Evolutionary conservation across 1,139 yeast genomes (phyloP), one percentile per base, ranked within the genome.

Genomic region (Geotrichum carabidarum): DNA sequence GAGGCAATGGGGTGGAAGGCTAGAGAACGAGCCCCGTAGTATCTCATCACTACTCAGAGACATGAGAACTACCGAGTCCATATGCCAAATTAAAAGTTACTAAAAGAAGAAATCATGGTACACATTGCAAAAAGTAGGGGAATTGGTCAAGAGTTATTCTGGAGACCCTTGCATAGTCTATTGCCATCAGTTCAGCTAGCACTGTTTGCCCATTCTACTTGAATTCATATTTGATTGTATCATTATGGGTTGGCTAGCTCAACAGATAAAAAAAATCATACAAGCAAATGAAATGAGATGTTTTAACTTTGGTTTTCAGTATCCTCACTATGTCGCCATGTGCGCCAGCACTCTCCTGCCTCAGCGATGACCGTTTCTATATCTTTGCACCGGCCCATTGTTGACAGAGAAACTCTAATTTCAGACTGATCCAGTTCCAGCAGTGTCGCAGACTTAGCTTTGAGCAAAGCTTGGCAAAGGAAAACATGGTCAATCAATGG

Each of bases 401-500:
- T 78, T 54, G 83, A 81, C 59, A 91, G 75, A 61, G 81, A 82
- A 66, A 89, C 95, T 49, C 91, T 77, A 42, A 89, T 86, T 71
- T 91, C 98, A 60, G 87, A 84, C 67, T 87, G 95, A 65, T 91
- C 98, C 60, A 89, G 80, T 66, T 91, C 97, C 59, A 87, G 77
- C 57, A 91, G 76, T 42, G 84, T 81, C 62, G 81, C 81, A 64
- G 86, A 91, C 68, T 86, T 85, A 47, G 93, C 82, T 68, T 87
- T 88, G 59, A 91, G 74, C 50, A 90, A 78, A 1, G 96, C 90
- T 53, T 89, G 74, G 51, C 89, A 82, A 8, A 87, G 80, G 67
- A 89, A 90, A 1, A 86, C 72, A 47, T 89, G 77, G 70, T 86
- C 91, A 42, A 83, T 77, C 66, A 86, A 95, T 1, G 94, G 89